Conservation (phyloP, 805 yeast genomes). For the Lachancea meyersii region DNA sequence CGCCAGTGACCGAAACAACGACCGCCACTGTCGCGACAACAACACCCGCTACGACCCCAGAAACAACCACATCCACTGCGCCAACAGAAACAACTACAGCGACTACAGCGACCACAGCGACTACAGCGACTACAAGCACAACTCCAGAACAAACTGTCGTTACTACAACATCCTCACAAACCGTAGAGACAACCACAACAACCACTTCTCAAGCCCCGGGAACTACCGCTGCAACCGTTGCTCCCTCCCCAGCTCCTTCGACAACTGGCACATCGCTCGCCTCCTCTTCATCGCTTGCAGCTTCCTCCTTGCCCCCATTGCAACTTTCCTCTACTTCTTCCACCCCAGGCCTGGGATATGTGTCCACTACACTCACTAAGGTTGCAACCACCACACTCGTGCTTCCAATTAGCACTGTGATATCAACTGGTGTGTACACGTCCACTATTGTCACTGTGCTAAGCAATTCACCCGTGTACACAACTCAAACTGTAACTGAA, state of each 20-base stretch:
- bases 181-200: neutral
- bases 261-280: neutral
- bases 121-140: neutral
- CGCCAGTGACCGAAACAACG: neutral
- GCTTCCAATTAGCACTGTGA: neutral
- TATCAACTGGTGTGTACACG: neutral
- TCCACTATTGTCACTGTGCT: neutral
- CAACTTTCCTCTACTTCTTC: constrained; percentile 1
- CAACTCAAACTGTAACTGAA: neutral
- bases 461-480: constrained; percentile 1
- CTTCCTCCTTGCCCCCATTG: constrained; percentile 1
- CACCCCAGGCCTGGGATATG: constrained; percentile 1
- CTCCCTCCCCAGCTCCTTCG: neutral
- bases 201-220: neutral
- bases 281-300: constrained; percentile 1
- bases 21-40: neutral
- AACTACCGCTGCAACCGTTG: neutral
- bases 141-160: neutral
- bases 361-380: constrained; percentile 1
- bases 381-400: neutral
- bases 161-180: neutral
- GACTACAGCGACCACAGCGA: neutral
- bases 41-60: neutral
- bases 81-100: neutral
- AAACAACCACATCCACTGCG: neutral